Conservation (phyloP, 2,329 filamentous ascomycete genomes). For the Fusarium veterinarium region DNA sequence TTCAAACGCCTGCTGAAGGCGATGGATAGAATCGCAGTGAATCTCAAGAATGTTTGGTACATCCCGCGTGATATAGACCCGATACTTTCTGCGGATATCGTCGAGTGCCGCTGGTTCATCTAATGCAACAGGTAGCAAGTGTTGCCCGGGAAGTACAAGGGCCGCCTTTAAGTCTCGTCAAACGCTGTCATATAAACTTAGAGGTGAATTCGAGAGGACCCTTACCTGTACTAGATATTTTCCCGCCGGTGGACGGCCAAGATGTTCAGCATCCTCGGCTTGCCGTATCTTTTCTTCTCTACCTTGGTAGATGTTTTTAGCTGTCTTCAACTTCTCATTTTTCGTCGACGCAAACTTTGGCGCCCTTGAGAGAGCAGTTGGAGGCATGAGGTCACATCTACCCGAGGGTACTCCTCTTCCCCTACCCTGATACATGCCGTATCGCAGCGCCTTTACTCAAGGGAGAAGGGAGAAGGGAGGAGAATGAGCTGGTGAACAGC, state of each 20-base stretch:
- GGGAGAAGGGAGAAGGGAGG: neutral
- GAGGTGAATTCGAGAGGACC: neutral
- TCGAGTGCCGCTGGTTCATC: constrained; percentile 42
- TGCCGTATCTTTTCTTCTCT: constrained; percentile 28
- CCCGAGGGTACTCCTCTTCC: neutral
- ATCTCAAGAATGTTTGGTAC: constrained; percentile 45
- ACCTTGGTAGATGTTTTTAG: constrained; percentile 39
- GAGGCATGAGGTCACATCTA: neutral
- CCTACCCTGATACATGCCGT: constrained; percentile 8
- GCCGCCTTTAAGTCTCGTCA: constrained; percentile 19
- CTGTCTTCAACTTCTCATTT: constrained; percentile 22
- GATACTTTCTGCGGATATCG: constrained; percentile 43
- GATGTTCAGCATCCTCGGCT: constrained; percentile 37
- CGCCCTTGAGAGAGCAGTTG: neutral
- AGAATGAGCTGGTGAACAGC: neutral
- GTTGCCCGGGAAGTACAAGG: constrained; percentile 47
- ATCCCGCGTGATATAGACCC: constrained; percentile 48
- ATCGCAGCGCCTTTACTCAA: neutral
- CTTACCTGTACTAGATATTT: constrained; percentile 43
- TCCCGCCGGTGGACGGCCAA: constrained; percentile 40
- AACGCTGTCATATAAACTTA: neutral
- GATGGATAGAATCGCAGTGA: constrained; percentile 33
- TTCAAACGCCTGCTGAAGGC: constrained; percentile 44
- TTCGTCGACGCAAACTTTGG: constrained; percentile 9
- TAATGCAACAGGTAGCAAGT: constrained; percentile 44